These are phyloP conservation scores for Rhinocladiella similis DNA, from an alignment of 2,329 filamentous ascomycete genomes.

Conservation along the genomic window DNA sequence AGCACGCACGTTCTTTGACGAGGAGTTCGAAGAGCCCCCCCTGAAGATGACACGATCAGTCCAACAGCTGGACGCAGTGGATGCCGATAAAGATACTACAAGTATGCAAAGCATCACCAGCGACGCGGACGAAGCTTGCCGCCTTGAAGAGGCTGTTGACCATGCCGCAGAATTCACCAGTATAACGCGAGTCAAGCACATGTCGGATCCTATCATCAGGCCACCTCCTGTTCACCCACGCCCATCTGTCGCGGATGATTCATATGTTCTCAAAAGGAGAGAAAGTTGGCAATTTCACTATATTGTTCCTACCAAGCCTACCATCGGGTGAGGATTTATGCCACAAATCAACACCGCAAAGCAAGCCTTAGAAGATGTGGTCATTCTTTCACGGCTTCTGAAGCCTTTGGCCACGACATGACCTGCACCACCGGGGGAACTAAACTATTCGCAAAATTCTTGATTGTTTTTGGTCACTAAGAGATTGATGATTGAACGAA, in stretches of 20 bases:
- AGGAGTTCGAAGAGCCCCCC: not conserved
- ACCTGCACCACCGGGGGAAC: not conserved
- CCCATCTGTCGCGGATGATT: slow-evolving; percentile 10
- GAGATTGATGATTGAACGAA: not conserved
- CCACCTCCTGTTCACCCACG: slow-evolving; percentile 6
- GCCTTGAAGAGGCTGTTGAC: not conserved
- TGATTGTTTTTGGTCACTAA: not conserved
- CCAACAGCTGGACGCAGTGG: slow-evolving; percentile 10
- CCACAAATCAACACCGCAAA: not conserved
- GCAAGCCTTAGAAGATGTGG: too few species aligned
- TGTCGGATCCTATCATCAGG: slow-evolving; percentile 18
- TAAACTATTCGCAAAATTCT: not conserved
- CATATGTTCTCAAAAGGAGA: slow-evolving; percentile 17
- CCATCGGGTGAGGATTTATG: not conserved
- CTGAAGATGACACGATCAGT: slow-evolving; percentile 6
- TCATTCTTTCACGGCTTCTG: not conserved
- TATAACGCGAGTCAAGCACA: slow-evolving; percentile 9
- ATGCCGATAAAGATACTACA: slow-evolving; percentile 3
- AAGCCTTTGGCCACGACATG: not conserved
- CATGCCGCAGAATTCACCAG: not conserved
- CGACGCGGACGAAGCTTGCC: not conserved
- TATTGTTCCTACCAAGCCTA: slow-evolving; percentile 11
- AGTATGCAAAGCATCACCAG: slow-evolving; percentile 3
- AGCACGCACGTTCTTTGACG: not conserved
- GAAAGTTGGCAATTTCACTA: slow-evolving; percentile 27